Evolutionary conservation across 2,329 filamentous ascomycete genomes (phyloP), one percentile per base, ranked within the genome.

Genomic region (Cytospora piceicola): DNA sequence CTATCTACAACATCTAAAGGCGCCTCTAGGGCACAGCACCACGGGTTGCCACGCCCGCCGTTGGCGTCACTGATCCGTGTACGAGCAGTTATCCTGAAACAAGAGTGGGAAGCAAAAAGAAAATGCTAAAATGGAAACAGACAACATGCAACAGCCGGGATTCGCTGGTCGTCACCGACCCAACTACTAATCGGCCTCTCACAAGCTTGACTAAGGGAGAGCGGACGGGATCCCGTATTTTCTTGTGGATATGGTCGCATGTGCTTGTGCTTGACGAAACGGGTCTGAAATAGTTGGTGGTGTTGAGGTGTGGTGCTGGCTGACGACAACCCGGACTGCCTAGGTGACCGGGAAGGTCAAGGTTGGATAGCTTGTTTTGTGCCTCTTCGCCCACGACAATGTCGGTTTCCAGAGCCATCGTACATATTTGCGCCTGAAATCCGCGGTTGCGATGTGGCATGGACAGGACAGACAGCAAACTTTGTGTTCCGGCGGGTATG

Each of bases 131-230:
- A 49, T 24, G 24, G n/a, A 34, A 51, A 9, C 6, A 14, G 12
- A 24, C 3, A 34, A 61, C 58, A 60, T 53, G 27, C 58, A 61
- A 61, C 58, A 36, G 58, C 46, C 5, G 30, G 46, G 12, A 39
- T 39, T 39, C 58, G 46, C 42, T 34, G 49, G 58, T 60, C 58
- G 24, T 60, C 58, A 52, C 42, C 42, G 39, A 60, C 58, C 39
- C 22, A n/a, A 51, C 24, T 52, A 60, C 42, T 60, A 52, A 54
- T 60, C 42, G 27, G 58, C 42, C 58, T 29, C 58, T 52, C 42
- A 60, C 58, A 36, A 52, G 58, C 27, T 36, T 60, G 32, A 60
- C 42, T 51, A 60, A 30, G 42, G 29, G 58, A 60, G 58, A 53
- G 46, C 58, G 42, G 42, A 39, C 46, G 30, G 58, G 58, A 60